Conservation (phyloP, 495 filamentous ascomycete genomes). For the Neurospora cerealis region DNA sequence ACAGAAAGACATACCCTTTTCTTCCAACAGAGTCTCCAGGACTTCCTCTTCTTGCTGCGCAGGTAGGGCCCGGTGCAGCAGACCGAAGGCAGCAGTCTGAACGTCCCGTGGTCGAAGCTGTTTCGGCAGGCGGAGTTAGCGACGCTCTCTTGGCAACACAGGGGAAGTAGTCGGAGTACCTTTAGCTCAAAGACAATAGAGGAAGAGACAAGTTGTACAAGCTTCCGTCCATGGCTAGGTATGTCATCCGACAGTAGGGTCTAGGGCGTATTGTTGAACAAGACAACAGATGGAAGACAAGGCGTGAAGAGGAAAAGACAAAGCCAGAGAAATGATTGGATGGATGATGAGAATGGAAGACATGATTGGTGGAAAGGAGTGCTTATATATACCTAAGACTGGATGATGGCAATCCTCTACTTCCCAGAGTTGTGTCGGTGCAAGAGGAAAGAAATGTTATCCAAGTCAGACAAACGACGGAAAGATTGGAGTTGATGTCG, state of each 20-base stretch:
- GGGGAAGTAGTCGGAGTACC: background rate
- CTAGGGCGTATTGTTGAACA: background rate
- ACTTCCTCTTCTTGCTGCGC: conserved; percentile 71
- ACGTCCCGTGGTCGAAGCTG: conserved; percentile 30
- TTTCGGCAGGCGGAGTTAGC: background rate
- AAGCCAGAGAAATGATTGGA: no score
- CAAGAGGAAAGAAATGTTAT: background rate
- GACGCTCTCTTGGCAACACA: background rate
- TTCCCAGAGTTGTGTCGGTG: no score
- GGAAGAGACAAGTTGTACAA: background rate
- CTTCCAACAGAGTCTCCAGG: conserved; percentile 70
- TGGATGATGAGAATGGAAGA: no score
- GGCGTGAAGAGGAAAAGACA: no score
- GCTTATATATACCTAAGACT: background rate
- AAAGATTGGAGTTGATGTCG: background rate
- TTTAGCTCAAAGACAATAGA: background rate
- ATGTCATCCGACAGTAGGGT: background rate
- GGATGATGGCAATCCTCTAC: no score
- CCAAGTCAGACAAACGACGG: background rate
- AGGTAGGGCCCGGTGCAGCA: conserved; percentile 71
- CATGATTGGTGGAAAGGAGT: background rate
- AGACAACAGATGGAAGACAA: background rate
- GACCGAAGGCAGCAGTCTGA: conserved; percentile 68
- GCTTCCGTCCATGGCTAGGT: background rate
- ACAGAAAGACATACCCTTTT: conserved; percentile 34